Conservation (phyloP, 805 yeast species). For the Starmera dryadoides region DNA sequence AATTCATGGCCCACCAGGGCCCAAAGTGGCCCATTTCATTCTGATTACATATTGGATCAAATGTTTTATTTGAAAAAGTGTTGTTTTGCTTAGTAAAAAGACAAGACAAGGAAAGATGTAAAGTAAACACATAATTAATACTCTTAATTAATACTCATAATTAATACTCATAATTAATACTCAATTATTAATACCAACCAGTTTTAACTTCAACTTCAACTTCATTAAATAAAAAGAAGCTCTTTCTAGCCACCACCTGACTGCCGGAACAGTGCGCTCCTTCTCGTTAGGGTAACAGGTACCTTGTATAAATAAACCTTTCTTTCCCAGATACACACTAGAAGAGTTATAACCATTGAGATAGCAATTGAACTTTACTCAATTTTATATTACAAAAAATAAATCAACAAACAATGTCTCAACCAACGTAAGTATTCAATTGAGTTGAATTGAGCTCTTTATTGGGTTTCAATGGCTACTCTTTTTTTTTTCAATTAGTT, state of each 20-base stretch:
- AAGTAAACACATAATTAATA: too few species aligned
- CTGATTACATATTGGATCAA: too few species aligned
- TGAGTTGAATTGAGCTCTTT: neutral
- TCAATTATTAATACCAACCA: neutral
- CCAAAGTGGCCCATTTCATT: too few species aligned
- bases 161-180: too few species aligned
- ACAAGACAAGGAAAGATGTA: too few species aligned
- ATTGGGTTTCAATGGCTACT: neutral
- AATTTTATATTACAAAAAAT: too few species aligned
- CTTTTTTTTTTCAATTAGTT: slow-evolving; percentile 1
- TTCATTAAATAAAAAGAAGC: too few species aligned
- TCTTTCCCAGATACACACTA: neutral
- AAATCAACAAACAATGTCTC: slow-evolving; percentile 11
- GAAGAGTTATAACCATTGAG: too few species aligned
- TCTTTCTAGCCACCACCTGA: neutral
- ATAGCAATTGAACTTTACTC: neutral
- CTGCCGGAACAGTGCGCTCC: neutral
- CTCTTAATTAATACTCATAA: too few species aligned
- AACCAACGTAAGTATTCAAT: slow-evolving; percentile 19
- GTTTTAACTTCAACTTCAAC: neutral
- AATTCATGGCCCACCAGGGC: too few species aligned
- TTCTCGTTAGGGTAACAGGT: neutral
- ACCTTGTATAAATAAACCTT: neutral
- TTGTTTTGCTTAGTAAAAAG: too few species aligned
- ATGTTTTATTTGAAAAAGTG: too few species aligned